A percentile compares a stretch with the other conserved stretches of the same genome.
These are phyloP conservation scores for Aspergillus transmontanensis DNA, from an alignment of 2,329 filamentous ascomycete genomes.

Conservation along the genomic window DNA sequence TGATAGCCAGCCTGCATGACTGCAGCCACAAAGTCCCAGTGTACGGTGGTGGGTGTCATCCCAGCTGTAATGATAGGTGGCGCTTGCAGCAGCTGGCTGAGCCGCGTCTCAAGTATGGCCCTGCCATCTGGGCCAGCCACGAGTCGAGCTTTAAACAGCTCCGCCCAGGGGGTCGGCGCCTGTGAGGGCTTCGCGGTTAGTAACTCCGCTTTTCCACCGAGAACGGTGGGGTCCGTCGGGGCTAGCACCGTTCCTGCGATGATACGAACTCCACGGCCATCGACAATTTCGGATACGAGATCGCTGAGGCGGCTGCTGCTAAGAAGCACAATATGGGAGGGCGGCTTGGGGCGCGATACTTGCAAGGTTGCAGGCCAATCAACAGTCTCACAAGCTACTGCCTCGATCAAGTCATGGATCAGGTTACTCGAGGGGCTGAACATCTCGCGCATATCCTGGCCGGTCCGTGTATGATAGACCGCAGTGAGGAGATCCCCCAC, in stretches of 20 bases:
- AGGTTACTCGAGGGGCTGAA: background rate
- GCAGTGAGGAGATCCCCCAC: background rate
- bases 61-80: constrained; percentile 89
- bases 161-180: background rate
- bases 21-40: constrained; percentile 65
- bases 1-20: constrained; percentile 55
- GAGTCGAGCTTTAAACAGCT: background rate
- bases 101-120: constrained; percentile 80
- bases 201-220: background rate
- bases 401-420: background rate
- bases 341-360: background rate
- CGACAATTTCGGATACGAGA: background rate
- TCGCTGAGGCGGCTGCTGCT: background rate
- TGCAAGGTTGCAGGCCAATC: background rate
- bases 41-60: constrained; percentile 89
- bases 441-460: background rate
- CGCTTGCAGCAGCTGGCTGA: constrained; percentile 81
- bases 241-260: background rate
- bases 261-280: background rate
- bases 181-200: background rate
- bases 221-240: background rate
- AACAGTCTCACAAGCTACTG: background rate
- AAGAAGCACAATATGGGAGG: background rate
- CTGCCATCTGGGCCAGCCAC: background rate
- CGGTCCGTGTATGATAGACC: constrained; percentile 1